Evolutionary conservation across 2,329 filamentous ascomycete species (phyloP), one percentile per base, ranked within the genome.

Genomic region (Microsporum ferrugineum): DNA sequence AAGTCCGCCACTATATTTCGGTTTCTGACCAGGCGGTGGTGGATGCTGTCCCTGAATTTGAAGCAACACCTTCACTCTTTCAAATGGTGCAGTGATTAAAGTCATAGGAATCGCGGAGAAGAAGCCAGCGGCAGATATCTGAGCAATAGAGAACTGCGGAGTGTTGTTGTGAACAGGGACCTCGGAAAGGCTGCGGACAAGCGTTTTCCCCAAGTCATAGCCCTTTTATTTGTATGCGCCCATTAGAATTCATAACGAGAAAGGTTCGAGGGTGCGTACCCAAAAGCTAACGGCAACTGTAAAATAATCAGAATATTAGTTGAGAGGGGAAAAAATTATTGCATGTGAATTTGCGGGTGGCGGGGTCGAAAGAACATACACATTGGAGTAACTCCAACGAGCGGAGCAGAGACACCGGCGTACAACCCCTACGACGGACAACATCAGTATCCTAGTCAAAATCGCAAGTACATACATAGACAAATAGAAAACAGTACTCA

Each of bases 71-170:
- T 99, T 99, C 68, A 99, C 91, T 71, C 94, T 92, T 82, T 99
- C 94, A 73, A 99, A 97, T 63, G 94, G 94, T 3, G 94, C 94
- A n/a, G 94, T 97, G 78, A 99, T 96, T 75, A 89, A 77, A 2
- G 94, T 99, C 90, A 95, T 95, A 70, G 94, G 94, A 63, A 99
- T 88, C 63, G 94, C 94, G 71, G 89, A 95, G 83, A 99, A 95
- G 84, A 96, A 96, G 65, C 94, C 94, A 12, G 94, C 94, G 39
- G 89, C 84, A 38, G 89, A 94, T 76, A 95, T 86, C 75, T 99
- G 94, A 49, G 80, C 88, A 71, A 96, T 91, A 62, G 86, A 85
- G 77, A 89, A 89, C 67, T 86, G 83, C 59, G 83, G 74, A 14
- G 73, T 76, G 66, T 74, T 79, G 74, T 89, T 84, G 66, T 85